Evolutionary conservation across 192 early-diverging fungal species (phyloP).

Genomic region (Kappamyces sp.): DNA sequence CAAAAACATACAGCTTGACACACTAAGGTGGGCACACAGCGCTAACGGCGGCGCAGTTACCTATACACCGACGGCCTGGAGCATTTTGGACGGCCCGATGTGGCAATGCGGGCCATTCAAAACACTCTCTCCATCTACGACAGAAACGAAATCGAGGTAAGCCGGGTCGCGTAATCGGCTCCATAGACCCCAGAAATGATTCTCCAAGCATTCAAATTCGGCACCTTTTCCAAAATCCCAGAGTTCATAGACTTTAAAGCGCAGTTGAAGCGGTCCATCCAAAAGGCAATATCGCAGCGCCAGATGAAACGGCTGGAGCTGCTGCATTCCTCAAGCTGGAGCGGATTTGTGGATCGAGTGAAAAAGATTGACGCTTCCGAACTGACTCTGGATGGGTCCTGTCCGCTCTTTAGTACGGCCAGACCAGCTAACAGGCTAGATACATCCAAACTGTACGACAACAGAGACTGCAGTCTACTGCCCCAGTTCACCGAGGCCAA

Average conservation of each 20-base stretch:
- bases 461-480: not conserved
- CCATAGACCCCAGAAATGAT: constrained; percentile 79
- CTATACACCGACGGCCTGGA: constrained; percentile 59
- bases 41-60: constrained; percentile 35
- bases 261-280: constrained; percentile 66
- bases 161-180: too few species aligned
- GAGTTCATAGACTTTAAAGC: constrained; percentile 81
- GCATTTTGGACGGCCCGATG: constrained; percentile 42
- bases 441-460: constrained; percentile 2
- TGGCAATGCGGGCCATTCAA: constrained; percentile 49
- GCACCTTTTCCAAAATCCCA: constrained; percentile 81
- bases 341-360: constrained; percentile 48
- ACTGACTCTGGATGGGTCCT: constrained; percentile 51
- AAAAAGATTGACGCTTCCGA: constrained; percentile 48
- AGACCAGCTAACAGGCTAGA: not conserved
- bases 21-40: constrained; percentile 51
- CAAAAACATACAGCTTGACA: constrained; percentile 91
- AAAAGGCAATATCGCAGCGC: constrained; percentile 61
- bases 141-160: constrained; percentile 69
- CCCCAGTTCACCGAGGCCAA: not conserved
- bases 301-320: constrained; percentile 63
- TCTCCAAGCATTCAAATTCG: constrained; percentile 74
- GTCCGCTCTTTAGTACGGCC: constrained; percentile 7
- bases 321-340: constrained; percentile 40
- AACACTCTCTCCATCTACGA: constrained; percentile 69